A percentile compares a stretch with the other conserved stretches of the same genome.
These are phyloP conservation scores for Suillus subalutaceus DNA, from an alignment of 768 basidiomycete species.

Conservation along the genomic window DNA sequence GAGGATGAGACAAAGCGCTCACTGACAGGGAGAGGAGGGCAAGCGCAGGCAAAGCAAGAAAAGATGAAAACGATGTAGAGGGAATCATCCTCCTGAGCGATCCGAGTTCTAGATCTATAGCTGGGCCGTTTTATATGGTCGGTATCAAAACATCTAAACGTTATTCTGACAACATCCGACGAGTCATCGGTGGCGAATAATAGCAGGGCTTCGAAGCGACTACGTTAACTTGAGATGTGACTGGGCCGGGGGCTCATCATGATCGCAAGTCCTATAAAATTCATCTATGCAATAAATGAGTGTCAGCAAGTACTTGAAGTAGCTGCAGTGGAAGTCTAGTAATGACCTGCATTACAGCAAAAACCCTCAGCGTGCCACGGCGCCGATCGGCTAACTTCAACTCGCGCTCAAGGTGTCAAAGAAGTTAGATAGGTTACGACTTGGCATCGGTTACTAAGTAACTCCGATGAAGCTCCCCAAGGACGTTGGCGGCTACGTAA, in stretches of 20 bases:
- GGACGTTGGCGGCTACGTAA: too few relatives aligned
- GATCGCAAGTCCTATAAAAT: background rate
- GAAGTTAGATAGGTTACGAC: too few relatives aligned
- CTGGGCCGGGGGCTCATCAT: too few relatives aligned
- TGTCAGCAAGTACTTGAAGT: background rate
- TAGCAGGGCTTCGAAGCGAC: background rate
- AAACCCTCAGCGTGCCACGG: background rate
- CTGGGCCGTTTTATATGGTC: background rate
- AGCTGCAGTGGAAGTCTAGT: background rate
- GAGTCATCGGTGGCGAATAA: background rate
- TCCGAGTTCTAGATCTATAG: too few relatives aligned
- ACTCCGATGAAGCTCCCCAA: too few relatives aligned
- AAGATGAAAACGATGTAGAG: constrained; percentile 6
- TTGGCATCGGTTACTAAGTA: too few relatives aligned
- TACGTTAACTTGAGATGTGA: background rate
- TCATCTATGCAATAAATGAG: background rate
- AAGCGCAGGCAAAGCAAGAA: constrained; percentile 8
- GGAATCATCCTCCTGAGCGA: constrained; percentile 11
- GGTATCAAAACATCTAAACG: background rate
- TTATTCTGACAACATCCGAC: too few relatives aligned
- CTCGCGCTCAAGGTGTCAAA: too few relatives aligned
- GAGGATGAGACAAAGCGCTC: constrained; percentile 9
- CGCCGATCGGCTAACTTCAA: too few relatives aligned
- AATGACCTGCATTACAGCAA: background rate
- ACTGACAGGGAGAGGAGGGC: constrained; percentile 1